Percentiles rank a stretch among this genome's conserved stretches.
These are phyloP conservation scores for Glycyrrhiza uralensis DNA, from an alignment of 306 rosid genomes.

Conservation along the genomic window DNA sequence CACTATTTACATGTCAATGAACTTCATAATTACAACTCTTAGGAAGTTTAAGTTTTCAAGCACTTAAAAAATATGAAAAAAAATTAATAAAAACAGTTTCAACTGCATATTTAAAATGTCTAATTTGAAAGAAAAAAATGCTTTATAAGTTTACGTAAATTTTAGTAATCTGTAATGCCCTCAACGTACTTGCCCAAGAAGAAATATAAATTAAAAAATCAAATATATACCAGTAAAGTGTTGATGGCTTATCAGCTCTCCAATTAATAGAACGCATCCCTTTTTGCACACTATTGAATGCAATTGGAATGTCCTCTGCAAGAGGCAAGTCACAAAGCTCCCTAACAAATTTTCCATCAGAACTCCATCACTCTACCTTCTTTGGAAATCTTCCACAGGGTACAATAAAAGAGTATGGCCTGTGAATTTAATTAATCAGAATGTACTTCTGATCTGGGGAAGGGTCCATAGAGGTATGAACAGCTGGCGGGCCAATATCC, in stretches of 20 bases:
- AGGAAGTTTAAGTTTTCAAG: constrained; percentile 6
- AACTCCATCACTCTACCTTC: constrained; percentile 78
- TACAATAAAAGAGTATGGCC: constrained; percentile 93
- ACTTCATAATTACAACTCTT: neutral
- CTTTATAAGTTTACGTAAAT: neutral
- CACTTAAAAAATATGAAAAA: neutral
- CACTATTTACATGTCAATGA: constrained; percentile 9
- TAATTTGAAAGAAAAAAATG: neutral
- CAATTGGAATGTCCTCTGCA: constrained; percentile 93
- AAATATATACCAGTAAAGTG: constrained; percentile 74
- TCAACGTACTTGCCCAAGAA: neutral
- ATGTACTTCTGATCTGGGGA: constrained; percentile 80
- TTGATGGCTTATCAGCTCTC: constrained; percentile 88
- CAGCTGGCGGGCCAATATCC: constrained; percentile 67
- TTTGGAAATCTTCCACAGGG: constrained; percentile 97
- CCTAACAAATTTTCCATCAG: constrained; percentile 74
- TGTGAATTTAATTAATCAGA: constrained; percentile 68
- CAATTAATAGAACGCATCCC: constrained; percentile 95
- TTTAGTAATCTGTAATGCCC: neutral
- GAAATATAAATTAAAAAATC: constrained; percentile 14
- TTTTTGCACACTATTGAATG: constrained; percentile 79
- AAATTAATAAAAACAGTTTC: neutral
- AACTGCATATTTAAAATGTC: neutral
- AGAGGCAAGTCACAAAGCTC: constrained; percentile 91
- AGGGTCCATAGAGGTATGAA: constrained; percentile 89